phyloP scores from a whole-genome alignment of 2,329 filamentous ascomycete species.

The Boeremia exigua region DNA sequence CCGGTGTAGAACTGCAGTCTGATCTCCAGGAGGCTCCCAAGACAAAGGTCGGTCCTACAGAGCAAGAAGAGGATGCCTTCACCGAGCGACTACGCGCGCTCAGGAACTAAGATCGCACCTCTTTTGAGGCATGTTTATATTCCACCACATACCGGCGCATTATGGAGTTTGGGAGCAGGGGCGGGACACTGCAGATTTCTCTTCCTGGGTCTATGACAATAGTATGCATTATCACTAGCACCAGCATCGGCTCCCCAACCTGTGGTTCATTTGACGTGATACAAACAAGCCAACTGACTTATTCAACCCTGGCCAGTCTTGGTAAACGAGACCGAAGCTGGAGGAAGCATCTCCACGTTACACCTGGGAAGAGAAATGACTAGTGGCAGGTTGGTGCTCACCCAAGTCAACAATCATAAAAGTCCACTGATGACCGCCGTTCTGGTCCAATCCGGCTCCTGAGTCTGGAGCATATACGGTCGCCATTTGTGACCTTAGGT shows the following conservation, averaged over 20 bases:
- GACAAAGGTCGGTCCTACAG: slow-evolving; percentile 69
- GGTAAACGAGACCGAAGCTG: too few relatives aligned
- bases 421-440: too few relatives aligned
- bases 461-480: too few relatives aligned
- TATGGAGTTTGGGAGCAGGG: slow-evolving; percentile 15
- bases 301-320: too few relatives aligned
- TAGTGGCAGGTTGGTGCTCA: too few relatives aligned
- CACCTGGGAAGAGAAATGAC: too few relatives aligned
- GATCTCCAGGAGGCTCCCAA: slow-evolving; percentile 70
- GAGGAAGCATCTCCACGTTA: too few relatives aligned
- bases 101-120: slow-evolving; percentile 45
- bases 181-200: background rate
- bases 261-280: too few relatives aligned
- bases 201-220: background rate
- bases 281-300: too few relatives aligned
- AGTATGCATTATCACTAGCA: background rate
- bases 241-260: background rate
- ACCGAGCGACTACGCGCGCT: slow-evolving; percentile 63
- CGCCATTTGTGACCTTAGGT: too few relatives aligned
- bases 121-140: background rate
- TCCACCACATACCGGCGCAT: slow-evolving; percentile 4
- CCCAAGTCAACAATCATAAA: too few relatives aligned
- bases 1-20: slow-evolving; percentile 79
- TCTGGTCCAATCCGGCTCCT: too few relatives aligned
- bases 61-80: slow-evolving; percentile 79